Evolutionary conservation across 2,329 filamentous ascomycete species (phyloP), one percentile per base, ranked within the genome.

Genomic region (Sclerotinia glacialis): DNA sequence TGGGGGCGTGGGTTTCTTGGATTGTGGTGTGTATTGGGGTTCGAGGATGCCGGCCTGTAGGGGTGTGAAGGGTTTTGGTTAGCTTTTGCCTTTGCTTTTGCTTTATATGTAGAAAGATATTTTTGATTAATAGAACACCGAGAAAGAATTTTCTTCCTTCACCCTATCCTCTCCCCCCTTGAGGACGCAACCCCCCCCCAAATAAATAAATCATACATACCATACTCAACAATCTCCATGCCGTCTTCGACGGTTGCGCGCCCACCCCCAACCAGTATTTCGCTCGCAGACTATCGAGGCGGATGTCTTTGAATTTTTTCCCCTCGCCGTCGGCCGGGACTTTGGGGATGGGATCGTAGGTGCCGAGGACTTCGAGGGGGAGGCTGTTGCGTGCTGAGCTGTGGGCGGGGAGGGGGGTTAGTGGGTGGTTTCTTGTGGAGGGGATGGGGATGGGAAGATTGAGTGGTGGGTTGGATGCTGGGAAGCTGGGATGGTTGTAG

Each of bases 221-320:
- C 91, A 97, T 89, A 66, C 85, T 86, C 73, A 99, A 81, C 74
- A 98, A 78, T 76, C 92, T 85, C 93, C 93, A 97, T 46, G 90
- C 91, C 3, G 91, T 88, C 72, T 97, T 92, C 69, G 90, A 93
- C 12, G 95, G 95, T 80, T 99, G 95, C 66, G 95, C 95, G 0
- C 95, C 95, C 4, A 98, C 94, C 77, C 95, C 95, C 46, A 99
- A 84, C 95, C 95, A 99, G 81, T 99, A 99, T 78, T 90, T 89
- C 67, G 94, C 91, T 68, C 95, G 84, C 71, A 86, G 82, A 9
- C 85, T 81, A 78, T 99, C 95, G 18, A 99, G 84, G 75, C 92
- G 89, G 77, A 99, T 91, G 72, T 98, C 93, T 80, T 99, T 99
- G 82, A 90, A 92, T 66, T 91, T 85, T 67, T 87, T 86, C 23